Conservation (phyloP, 805 yeast genomes). For the Vanderwaltozyma tropicalis region DNA sequence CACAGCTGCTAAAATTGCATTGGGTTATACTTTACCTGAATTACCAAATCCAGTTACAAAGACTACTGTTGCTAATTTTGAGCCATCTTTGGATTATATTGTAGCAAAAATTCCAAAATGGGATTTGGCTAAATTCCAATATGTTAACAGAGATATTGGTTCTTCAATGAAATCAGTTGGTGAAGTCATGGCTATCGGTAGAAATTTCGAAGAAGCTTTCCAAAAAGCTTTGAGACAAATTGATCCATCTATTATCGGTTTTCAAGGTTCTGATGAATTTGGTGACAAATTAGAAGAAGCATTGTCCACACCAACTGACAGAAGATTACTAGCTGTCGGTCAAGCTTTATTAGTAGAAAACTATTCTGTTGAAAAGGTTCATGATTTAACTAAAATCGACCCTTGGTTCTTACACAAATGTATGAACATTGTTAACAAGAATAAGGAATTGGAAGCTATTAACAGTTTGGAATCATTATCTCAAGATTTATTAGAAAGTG, state of each 20-base stretch:
- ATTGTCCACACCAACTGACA: conserved; percentile 80
- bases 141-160: conserved; percentile 87
- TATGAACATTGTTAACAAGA: conserved; percentile 85
- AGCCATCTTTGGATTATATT: conserved; percentile 92
- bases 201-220: conserved; percentile 94
- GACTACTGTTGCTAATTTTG: conserved; percentile 92
- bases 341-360: conserved; percentile 89
- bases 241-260: conserved; percentile 82
- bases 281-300: conserved; percentile 62
- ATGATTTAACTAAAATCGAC: conserved; percentile 86
- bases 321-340: conserved; percentile 97
- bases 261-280: conserved; percentile 72
- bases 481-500: conserved; percentile 58
- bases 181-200: conserved; percentile 98
- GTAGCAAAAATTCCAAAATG: conserved; percentile 97
- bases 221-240: conserved; percentile 96
- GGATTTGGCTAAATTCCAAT: conserved; percentile 93
- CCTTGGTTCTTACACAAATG: conserved; percentile 92
- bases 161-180: conserved; percentile 98
- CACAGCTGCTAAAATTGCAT: conserved; percentile 95
- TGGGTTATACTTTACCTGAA: conserved; percentile 90
- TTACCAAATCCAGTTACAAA: conserved; percentile 94
- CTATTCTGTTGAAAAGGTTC: conserved; percentile 85
- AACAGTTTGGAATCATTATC: conserved; percentile 51
- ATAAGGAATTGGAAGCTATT: conserved; percentile 61